Conservation (phyloP, 495 filamentous ascomycete genomes). For the Aspergillus carlsbadensis region DNA sequence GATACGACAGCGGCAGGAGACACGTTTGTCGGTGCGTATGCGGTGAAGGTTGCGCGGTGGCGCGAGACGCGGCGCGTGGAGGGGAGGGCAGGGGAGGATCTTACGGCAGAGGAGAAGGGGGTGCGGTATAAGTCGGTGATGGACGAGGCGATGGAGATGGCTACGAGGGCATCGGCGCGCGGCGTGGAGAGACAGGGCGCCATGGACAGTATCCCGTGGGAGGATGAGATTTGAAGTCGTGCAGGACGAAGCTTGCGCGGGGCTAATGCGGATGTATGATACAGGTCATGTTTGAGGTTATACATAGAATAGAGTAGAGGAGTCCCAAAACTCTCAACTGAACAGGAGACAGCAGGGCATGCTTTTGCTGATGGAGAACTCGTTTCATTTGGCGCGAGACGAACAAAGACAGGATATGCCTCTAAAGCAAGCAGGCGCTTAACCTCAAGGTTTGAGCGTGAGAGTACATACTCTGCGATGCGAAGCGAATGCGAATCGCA, state of each 20-base stretch:
- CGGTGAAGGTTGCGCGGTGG: slow-evolving; percentile 58
- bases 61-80: slow-evolving; percentile 34
- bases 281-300: not conserved
- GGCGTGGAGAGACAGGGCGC: slow-evolving; percentile 78
- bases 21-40: slow-evolving; percentile 89
- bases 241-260: not conserved
- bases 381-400: slow-evolving; percentile 1
- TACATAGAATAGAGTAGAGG: slow-evolving; percentile 1
- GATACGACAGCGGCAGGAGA: slow-evolving; percentile 96
- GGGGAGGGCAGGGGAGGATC: slow-evolving; percentile 33
- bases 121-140: slow-evolving; percentile 49
- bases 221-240: slow-evolving; percentile 60
- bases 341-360: not conserved
- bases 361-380: not conserved
- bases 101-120: slow-evolving; percentile 42
- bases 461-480: not conserved
- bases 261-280: not conserved
- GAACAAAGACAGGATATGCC: not conserved
- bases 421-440: not conserved
- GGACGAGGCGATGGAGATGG: slow-evolving; percentile 60
- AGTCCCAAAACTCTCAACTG: not conserved
- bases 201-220: slow-evolving; percentile 87
- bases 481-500: too few species aligned
- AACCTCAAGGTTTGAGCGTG: not conserved
- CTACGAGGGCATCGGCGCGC: slow-evolving; percentile 71